phyloP scores from a whole-genome alignment of 768 basidiomycete species.

The Russula brevipes region DNA sequence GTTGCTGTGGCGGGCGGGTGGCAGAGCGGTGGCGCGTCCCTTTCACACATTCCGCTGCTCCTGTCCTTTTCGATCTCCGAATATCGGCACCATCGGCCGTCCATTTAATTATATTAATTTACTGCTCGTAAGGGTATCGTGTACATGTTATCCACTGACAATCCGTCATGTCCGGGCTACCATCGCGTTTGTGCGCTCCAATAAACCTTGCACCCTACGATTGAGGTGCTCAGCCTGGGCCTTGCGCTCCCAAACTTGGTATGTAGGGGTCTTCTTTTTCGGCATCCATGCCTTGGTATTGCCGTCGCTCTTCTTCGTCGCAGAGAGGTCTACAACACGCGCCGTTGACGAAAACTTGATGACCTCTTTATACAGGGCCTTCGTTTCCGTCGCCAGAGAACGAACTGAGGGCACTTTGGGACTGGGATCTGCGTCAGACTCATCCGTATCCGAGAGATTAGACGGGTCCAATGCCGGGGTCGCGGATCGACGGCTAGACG shows the following conservation, averaged over 20 bases:
- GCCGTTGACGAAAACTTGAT: conserved; percentile 79
- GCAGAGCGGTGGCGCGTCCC: conserved; percentile 26
- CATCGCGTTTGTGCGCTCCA: conserved; percentile 57
- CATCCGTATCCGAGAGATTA: conserved; percentile 58
- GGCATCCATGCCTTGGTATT: conserved; percentile 67
- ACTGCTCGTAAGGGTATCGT: neutral
- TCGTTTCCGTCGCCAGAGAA: conserved; percentile 75
- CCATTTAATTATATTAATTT: neutral
- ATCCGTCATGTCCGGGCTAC: conserved; percentile 3
- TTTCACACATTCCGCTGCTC: neutral
- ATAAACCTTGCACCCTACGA: conserved; percentile 60
- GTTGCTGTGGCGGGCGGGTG: conserved; percentile 25
- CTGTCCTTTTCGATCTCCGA: conserved; percentile 17
- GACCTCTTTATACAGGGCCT: conserved; percentile 83
- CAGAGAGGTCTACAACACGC: conserved; percentile 79
- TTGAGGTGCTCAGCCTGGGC: conserved; percentile 69
- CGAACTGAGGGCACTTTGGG: conserved; percentile 49
- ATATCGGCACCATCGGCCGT: conserved; percentile 16
- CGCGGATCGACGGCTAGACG: conserved; percentile 42
- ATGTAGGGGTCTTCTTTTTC: conserved; percentile 72
- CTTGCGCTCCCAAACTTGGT: conserved; percentile 74
- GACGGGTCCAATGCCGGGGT: conserved; percentile 69
- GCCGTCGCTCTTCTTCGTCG: conserved; percentile 46
- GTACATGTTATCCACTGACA: neutral
- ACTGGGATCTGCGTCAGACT: conserved; percentile 45